These are phyloP conservation scores for Raddia guianensis DNA, from an alignment of 176 grass and related monocot species.

Conservation along the genomic window DNA sequence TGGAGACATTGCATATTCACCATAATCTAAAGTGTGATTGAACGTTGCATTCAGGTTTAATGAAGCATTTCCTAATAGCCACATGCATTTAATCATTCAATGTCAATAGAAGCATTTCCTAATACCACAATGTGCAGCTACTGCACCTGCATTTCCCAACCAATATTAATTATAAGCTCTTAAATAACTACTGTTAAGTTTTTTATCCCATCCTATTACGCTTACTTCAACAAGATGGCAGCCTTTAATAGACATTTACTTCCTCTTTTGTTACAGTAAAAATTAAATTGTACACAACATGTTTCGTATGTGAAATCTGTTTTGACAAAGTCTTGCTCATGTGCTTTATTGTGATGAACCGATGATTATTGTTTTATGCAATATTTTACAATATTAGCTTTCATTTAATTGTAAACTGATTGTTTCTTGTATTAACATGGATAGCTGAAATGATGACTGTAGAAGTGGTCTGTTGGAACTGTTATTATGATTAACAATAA, in stretches of 20 bases:
- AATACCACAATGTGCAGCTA: neutral
- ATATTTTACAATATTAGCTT: neutral
- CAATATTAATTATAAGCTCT: neutral
- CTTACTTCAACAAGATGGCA: neutral
- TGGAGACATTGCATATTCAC: neutral
- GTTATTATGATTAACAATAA: neutral
- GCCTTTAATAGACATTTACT: neutral
- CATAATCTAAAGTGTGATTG: neutral
- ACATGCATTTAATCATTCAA: neutral
- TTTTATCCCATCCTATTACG: neutral
- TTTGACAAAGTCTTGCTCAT: neutral
- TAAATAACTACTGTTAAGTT: neutral
- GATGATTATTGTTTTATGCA: neutral
- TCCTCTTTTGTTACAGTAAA: neutral
- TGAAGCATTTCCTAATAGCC: neutral
- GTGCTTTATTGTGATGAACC: neutral
- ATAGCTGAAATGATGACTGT: neutral
- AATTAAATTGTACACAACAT: neutral
- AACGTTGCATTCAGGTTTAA: neutral
- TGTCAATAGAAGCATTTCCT: neutral
- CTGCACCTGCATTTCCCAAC: neutral
- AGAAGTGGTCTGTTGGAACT: constrained; percentile 10
- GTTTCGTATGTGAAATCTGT: neutral
- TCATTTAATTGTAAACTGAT: neutral
- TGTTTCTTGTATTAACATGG: constrained; percentile 13